Percentiles rank a stretch among this genome's conserved stretches.
phyloP scores from a whole-genome alignment of 2,329 filamentous ascomycete species.

The Monosporascus sp. region DNA sequence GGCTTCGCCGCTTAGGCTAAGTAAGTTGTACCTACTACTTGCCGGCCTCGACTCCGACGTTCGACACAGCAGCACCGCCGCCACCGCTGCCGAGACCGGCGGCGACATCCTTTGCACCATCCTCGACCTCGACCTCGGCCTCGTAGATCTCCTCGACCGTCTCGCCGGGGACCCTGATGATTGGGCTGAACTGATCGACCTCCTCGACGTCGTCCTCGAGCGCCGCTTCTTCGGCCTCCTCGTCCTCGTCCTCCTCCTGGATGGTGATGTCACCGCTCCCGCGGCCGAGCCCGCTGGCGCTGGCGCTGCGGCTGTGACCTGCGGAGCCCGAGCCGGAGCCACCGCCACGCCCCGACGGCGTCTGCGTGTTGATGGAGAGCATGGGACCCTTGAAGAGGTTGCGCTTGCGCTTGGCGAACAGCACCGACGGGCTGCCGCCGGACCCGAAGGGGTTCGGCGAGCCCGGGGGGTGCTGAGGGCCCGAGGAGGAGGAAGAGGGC shows the following conservation, averaged over 20 bases:
- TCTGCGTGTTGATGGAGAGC: slow-evolving; percentile 43
- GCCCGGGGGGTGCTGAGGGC: slow-evolving; percentile 35
- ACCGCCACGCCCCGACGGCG: slow-evolving; percentile 24
- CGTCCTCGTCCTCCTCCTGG: slow-evolving; percentile 58
- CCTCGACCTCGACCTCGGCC: slow-evolving; percentile 10
- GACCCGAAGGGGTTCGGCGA: slow-evolving; percentile 56
- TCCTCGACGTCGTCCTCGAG: slow-evolving; percentile 26
- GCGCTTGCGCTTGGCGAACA: slow-evolving; percentile 78
- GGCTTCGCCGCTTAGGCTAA: no score
- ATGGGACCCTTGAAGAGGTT: slow-evolving; percentile 79
- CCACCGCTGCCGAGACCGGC: no score
- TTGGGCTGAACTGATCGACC: slow-evolving; percentile 30
- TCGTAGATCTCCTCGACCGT: slow-evolving; percentile 29
- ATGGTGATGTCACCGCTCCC: slow-evolving; percentile 72
- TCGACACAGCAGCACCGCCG: no score
- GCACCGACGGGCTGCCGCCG: slow-evolving; percentile 45
- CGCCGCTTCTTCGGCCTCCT: slow-evolving; percentile 22
- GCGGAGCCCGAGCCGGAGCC: slow-evolving; percentile 25
- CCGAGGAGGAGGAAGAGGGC: slow-evolving; percentile 34
- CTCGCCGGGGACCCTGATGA: slow-evolving; percentile 23
- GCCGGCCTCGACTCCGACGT: no score
- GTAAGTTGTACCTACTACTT: no score
- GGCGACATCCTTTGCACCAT: neutral
- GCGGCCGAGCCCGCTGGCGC: slow-evolving; percentile 57
- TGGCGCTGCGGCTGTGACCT: slow-evolving; percentile 50